Base-by-base conservation (phyloP, 768 basidiomycete species). In the Collybiopsis luxurians region DNA sequence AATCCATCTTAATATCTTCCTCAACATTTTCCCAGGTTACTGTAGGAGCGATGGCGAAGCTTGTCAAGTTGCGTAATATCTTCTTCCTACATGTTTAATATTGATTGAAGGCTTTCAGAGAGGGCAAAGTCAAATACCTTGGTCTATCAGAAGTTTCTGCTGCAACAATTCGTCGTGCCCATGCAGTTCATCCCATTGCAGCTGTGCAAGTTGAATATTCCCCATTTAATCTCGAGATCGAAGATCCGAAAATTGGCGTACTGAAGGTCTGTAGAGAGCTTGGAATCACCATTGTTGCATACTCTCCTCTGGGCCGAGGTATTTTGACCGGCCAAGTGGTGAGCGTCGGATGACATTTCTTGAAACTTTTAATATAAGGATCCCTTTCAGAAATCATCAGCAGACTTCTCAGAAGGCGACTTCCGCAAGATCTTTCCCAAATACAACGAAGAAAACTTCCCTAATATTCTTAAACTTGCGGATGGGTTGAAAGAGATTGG, bases 131-230 rank as follows among this genome's bases (percentile, higher is more conserved):
- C 56, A 75, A 68, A 57, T 74, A 80, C 63, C 60, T 85, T 10
- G 82, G 84, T 0, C 74, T 84, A 42, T 83, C 80, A 21, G 83
- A 85, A 62, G 68, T 74, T 55, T 79, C 79, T 2, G 70, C 76
- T 0, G 55, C 58, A 2, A 78, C 79, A 1, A 70, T 84, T 24
- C 76, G 80, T 24, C 76, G 82, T 15, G 83, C 81, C 11, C 75
- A 74, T 38, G 73, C 75, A 7, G 64, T 82, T 10, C 81, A 82
- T 50, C 79, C 79, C 6, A 80, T 83, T 28, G 56, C 79, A 1
- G 76, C 78, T 0, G 64, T 82, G 10, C 78, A 83, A 65, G 69
- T 81, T 28, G 80, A 83, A 57, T 82, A 80, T 60, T 79, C 78
- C 0, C 75, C 81, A 1, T 79, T 81, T 61, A 72, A 71, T 2